phyloP scores from a whole-genome alignment of 768 basidiomycete species.

The Rhodotorula paludigena region DNA sequence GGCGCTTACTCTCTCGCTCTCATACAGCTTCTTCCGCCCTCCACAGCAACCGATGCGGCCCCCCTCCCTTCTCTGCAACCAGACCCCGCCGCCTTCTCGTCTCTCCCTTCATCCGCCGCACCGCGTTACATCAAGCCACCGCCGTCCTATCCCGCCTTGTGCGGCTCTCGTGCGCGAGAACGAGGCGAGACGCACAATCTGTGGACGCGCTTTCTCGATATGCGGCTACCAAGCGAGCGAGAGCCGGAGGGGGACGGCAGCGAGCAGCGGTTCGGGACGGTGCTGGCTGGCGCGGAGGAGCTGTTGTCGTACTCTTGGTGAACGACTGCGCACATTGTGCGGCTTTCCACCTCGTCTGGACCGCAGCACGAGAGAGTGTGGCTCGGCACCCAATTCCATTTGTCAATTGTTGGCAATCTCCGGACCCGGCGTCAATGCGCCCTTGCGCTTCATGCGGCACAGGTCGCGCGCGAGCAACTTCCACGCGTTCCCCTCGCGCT shows the following conservation, averaged over 20 bases:
- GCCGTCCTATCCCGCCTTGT: conserved; percentile 18
- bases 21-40: not conserved
- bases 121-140: conserved; percentile 1
- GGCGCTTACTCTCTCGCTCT: too few relatives aligned
- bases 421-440: not conserved
- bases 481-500: conserved; percentile 24
- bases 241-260: not conserved
- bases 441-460: conserved; percentile 20
- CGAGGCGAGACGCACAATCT: conserved; percentile 29
- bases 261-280: not conserved
- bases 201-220: conserved; percentile 30
- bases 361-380: too few relatives aligned
- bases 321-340: too few relatives aligned
- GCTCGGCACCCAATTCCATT: too few relatives aligned
- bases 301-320: not conserved
- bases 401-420: conserved; percentile 21
- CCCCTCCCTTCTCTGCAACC: too few relatives aligned
- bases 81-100: not conserved
- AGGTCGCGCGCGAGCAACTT: conserved; percentile 15
- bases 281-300: not conserved
- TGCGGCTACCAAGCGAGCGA: not conserved
- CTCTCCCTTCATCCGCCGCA: too few relatives aligned
- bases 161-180: not conserved
- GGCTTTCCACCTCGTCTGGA: too few relatives aligned
- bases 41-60: not conserved